A percentile compares a stretch with the other conserved stretches of the same genome.
Conservation (phyloP, 495 filamentous ascomycete genomes). For the Talaromyces ruber region DNA sequence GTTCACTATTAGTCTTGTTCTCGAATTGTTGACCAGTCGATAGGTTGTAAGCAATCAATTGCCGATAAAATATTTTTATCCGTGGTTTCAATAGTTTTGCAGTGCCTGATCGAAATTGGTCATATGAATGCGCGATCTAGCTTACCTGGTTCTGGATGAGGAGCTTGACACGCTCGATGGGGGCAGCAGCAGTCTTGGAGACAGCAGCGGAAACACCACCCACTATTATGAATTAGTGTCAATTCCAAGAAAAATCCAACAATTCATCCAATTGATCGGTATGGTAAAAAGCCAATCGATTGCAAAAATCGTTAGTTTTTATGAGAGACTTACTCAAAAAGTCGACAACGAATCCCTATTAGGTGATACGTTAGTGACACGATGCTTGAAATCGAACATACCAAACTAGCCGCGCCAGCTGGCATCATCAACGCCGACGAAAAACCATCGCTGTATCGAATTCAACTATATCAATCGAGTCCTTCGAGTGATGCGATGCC, state of each 20-base stretch:
- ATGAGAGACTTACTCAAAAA: conserved; percentile 84
- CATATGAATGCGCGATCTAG: conserved; percentile 7
- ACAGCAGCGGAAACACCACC: conserved; percentile 99
- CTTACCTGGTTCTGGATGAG: conserved; percentile 99
- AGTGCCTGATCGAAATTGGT: background rate
- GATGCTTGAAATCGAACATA: background rate
- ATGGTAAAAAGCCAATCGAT: background rate
- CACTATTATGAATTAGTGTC: conserved; percentile 48
- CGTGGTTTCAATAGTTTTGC: background rate
- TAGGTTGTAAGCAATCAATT: background rate
- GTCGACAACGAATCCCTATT: conserved; percentile 68
- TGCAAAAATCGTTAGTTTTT: conserved; percentile 7
- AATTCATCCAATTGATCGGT: background rate
- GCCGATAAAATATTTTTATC: conserved; percentile 1
- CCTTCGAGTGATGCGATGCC: background rate
- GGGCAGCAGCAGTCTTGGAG: conserved; percentile 99
- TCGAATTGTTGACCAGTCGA: background rate
- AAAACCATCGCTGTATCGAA: background rate
- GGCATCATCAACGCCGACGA: background rate
- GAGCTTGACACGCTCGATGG: conserved; percentile 99
- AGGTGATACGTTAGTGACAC: conserved; percentile 9
- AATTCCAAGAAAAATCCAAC: background rate
- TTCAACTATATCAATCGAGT: background rate
- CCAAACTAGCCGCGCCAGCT: background rate
- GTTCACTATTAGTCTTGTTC: conserved; percentile 4